Evolutionary conservation across 1,284 basidiomycete species (phyloP).

Genomic region (Tilletia horrida): DNA sequence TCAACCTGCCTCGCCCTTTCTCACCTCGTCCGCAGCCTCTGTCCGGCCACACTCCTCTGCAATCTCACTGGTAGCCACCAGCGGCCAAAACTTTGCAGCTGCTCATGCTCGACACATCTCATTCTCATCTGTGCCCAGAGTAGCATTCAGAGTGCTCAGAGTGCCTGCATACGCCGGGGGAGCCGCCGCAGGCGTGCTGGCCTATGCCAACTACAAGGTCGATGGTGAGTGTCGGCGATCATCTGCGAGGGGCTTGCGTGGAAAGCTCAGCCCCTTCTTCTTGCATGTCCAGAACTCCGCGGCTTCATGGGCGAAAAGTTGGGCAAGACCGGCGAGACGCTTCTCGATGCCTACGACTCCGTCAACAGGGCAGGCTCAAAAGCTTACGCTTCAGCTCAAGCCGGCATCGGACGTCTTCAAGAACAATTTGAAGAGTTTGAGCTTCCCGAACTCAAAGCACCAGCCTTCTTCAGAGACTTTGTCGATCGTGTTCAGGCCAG

Average conservation of each 20-base stretch:
- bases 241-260: too few relatives aligned
- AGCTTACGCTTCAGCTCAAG: slow-evolving; percentile 33
- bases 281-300: slow-evolving; percentile 28
- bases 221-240: slow-evolving; percentile 30
- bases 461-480: slow-evolving; percentile 31
- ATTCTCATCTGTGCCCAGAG: slow-evolving; percentile 48
- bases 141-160: slow-evolving; percentile 40
- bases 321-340: slow-evolving; percentile 28
- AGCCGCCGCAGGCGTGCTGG: slow-evolving; percentile 46
- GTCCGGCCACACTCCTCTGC: too few relatives aligned
- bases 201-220: slow-evolving; percentile 52
- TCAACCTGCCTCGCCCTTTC: too few relatives aligned
- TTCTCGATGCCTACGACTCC: slow-evolving; percentile 33
- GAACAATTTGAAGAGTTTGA: slow-evolving; percentile 33
- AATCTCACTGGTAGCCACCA: too few relatives aligned
- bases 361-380: slow-evolving; percentile 36
- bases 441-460: slow-evolving; percentile 32
- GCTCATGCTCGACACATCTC: slow-evolving; percentile 27
- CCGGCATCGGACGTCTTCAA: slow-evolving; percentile 29
- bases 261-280: background rate
- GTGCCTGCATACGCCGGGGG: slow-evolving; percentile 45
- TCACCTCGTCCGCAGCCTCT: too few relatives aligned
- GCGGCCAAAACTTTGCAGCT: too few relatives aligned
- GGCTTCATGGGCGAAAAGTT: slow-evolving; percentile 31
- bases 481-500: slow-evolving; percentile 22